Conservation (phyloP, 148 eudicot genomes). For the Vaccinium vitisidaea region DNA sequence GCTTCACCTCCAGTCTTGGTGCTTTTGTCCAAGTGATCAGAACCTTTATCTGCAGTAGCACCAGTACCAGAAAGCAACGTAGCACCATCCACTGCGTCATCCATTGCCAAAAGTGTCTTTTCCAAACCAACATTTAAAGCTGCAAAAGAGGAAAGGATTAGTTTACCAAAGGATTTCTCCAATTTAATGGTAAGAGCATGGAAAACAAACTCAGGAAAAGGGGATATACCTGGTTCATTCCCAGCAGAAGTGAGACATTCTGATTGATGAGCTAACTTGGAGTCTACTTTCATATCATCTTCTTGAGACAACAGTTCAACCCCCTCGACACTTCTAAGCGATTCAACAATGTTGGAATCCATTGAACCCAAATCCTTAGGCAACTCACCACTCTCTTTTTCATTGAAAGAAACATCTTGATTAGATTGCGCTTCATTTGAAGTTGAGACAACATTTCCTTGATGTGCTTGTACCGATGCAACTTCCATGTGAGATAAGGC, state of each 20-base stretch:
- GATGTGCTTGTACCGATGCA: slow-evolving; percentile 21
- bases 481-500: slow-evolving; percentile 5
- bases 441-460: slow-evolving; percentile 12
- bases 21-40: slow-evolving; percentile 20
- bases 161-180: neutral
- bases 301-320: slow-evolving; percentile 23
- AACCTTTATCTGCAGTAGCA: slow-evolving; percentile 11
- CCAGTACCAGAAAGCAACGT: slow-evolving; percentile 21
- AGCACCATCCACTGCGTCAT: slow-evolving; percentile 21
- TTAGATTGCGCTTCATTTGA: slow-evolving; percentile 15
- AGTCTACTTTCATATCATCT: slow-evolving; percentile 26
- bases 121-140: slow-evolving; percentile 14
- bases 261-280: slow-evolving; percentile 19
- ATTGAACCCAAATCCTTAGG: slow-evolving; percentile 24
- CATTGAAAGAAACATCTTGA: slow-evolving; percentile 26
- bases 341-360: slow-evolving; percentile 22
- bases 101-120: slow-evolving; percentile 3
- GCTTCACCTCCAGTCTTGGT: slow-evolving; percentile 19
- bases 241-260: slow-evolving; percentile 26
- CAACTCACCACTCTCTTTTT: slow-evolving; percentile 20
- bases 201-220: neutral
- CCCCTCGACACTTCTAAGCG: slow-evolving; percentile 19
- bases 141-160: slow-evolving; percentile 2
- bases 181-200: neutral
- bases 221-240: slow-evolving; percentile 38